These are phyloP conservation scores for Lagenidium giganteum DNA, from an alignment of 352 stramenopile genomes.

Conservation along the genomic window DNA sequence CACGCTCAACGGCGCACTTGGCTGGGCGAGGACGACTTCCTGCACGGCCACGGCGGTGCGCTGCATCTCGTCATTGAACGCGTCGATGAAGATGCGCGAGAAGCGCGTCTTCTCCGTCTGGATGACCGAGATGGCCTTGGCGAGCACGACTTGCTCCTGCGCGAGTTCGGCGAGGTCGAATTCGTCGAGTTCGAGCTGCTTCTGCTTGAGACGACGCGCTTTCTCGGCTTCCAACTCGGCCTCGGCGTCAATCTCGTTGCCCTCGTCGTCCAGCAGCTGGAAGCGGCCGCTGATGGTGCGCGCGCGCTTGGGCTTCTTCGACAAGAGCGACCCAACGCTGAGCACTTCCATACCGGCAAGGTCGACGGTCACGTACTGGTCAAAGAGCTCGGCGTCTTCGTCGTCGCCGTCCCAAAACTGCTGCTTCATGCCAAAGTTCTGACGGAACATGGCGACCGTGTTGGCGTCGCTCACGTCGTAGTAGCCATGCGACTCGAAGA, in stretches of 20 bases:
- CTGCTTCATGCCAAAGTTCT: constrained; percentile 63
- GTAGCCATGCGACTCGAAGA: constrained; percentile 81
- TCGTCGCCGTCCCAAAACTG: constrained; percentile 50
- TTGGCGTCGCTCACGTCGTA: constrained; percentile 81
- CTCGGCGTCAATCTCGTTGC: constrained; percentile 61
- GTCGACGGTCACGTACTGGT: constrained; percentile 8
- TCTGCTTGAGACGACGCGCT: constrained; percentile 44
- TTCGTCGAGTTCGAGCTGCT: constrained; percentile 55
- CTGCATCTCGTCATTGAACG: constrained; percentile 44
- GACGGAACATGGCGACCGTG: constrained; percentile 73
- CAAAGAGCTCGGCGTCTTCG: constrained; percentile 20
- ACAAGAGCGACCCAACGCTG: constrained; percentile 30
- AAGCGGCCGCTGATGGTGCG: constrained; percentile 37
- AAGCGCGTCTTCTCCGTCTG: constrained; percentile 54
- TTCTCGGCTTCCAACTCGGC: constrained; percentile 32
- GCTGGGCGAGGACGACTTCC: constrained; percentile 20
- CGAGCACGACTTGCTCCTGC: constrained; percentile 41
- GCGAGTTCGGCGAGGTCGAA: constrained; percentile 58
- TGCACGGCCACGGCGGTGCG: constrained; percentile 13
- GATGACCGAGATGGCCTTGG: constrained; percentile 56
- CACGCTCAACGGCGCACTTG: constrained; percentile 18
- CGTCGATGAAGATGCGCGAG: constrained; percentile 48
- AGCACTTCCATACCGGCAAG: constrained; percentile 31
- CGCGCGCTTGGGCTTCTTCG: constrained; percentile 17
- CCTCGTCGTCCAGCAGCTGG: constrained; percentile 57